Evolutionary conservation across 2,329 filamentous ascomycete species (phyloP).

Genomic region (Chalaropsis ovoidea): DNA sequence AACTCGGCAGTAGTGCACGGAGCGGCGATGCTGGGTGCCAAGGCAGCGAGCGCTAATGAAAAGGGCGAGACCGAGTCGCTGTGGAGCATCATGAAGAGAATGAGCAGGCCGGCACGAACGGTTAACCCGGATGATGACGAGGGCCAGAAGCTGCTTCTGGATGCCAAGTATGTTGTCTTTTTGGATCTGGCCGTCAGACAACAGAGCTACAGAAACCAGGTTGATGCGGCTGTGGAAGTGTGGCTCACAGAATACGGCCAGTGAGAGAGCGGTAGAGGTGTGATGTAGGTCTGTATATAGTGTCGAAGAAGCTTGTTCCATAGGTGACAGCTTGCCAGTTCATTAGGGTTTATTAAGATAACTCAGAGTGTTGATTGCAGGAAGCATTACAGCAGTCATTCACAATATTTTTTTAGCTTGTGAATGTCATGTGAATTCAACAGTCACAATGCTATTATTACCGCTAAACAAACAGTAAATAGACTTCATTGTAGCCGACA

Average conservation of each 20-base stretch:
- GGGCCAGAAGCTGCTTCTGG: conserved; percentile 66
- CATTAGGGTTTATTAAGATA: no score
- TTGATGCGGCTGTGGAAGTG: conserved; percentile 51
- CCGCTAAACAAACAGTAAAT: neutral
- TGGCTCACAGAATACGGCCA: conserved; percentile 24
- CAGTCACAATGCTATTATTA: neutral
- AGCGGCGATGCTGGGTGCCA: conserved; percentile 96
- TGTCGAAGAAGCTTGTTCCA: no score
- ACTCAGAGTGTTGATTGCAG: no score
- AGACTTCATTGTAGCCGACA: neutral
- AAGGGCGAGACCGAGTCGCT: conserved; percentile 64
- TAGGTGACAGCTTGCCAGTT: no score
- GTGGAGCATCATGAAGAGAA: conserved; percentile 95
- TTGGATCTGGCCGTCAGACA: conserved; percentile 83
- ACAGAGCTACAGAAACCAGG: conserved; percentile 65
- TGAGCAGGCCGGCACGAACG: conserved; percentile 85
- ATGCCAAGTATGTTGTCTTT: conserved; percentile 92
- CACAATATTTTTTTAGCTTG: no score
- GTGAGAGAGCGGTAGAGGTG: neutral
- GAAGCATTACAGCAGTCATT: no score
- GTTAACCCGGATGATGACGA: conserved; percentile 63
- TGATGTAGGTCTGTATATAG: neutral
- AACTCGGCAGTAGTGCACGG: conserved; percentile 94
- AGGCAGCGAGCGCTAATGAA: conserved; percentile 74
- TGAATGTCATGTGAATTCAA: no score